Evolutionary conservation across 306 rosid species (phyloP), one percentile per base, ranked within the genome.

Genomic region (Corylus americana): DNA sequence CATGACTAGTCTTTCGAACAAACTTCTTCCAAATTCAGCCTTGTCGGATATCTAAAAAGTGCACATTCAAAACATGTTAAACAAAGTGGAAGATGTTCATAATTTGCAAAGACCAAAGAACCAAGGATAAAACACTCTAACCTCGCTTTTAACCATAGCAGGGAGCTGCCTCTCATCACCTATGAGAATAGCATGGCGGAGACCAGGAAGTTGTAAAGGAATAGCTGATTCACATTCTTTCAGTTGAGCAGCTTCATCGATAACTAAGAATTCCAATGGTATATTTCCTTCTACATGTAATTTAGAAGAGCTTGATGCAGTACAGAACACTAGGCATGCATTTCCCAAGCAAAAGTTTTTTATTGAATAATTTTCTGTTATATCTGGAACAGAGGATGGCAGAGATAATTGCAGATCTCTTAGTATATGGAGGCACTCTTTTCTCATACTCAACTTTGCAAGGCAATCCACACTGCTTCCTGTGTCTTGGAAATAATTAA

Each of bases 121-220:
- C 62, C n/a, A 6, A 13, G 4, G 63, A 29, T 6, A 77, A 1
- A 22, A 29, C 55, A 22, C 22, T 31, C 39, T 80, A 70, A 91
- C 95, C 91, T 89, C 80, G 92, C 92, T 88, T 72, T 77, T 71
- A 68, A 87, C 89, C 86, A 89, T 45, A 35, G 92, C 92, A 47
- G 91, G 92, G 57, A 89, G 90, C 50, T 91, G 95, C 62, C 62
- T 70, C 62, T 90, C 92, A 71, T 90, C 94, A 11, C 92, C 91
- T 16, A 88, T 82, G 51, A 90, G 82, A 29, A 87, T 55, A 25
- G 85, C 80, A 48, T 75, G 79, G 7, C 48, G 54, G n/a, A 85
- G 75, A 27, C 89, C 92, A 1, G 82, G 70, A 12, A 88, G 84
- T 79, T 88, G 89, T 35, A 86, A 73, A 13, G 94, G 91, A 73